Base-by-base conservation (phyloP, 352 stramenopile genomes). In the Phytopythium vexans region DNA sequence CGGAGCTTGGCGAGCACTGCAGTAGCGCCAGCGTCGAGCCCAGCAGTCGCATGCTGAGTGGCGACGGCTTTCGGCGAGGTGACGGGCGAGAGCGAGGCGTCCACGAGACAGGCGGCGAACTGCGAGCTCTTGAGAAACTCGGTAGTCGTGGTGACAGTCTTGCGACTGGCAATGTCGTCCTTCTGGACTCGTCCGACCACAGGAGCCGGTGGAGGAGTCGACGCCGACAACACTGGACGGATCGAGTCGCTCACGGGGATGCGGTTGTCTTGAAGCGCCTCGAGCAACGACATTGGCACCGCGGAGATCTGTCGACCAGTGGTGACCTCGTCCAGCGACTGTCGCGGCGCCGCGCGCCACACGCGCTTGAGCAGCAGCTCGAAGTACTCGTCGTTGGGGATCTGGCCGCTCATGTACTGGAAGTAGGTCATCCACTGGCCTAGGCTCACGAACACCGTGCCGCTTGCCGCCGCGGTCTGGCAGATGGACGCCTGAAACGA, bases 371-470 rank as follows among this genome's bases (percentile, higher is more conserved):
- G 66, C 27, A 91, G 52, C 9, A 91, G 48, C 36, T 91, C 81
- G 57, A 89, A 91, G 67, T 84, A 89, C 54, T 91, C 81, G 21
- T 89, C 74, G 38, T 74, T 91, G 6, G 76, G 78, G 11, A 76
- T 65, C 56, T 86, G 66, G n/a, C 70, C 78, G 33, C 74, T 77
- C 12, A 86, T 60, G 58, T 76, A 91, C 60, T 89, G 81, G 54
- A 89, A 89, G 54, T 83, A 91, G 32, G 64, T 77, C 54, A 88
- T 70, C 81, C 81, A 91, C 50, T 91, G 81, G 40, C 70, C 70
- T 44, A 82, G 67, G 49, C 85, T 91, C 41, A 91, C 74, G 10
- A 88, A 87, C 5, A 70, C 54, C 14, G 72, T 54, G 33, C 49
- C 49, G 6, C 34, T 43, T 21, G 47, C 62, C 9, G 38, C 11